Evolutionary conservation across 2,329 filamentous ascomycete genomes (phyloP).

Genomic region (Leptographium galeiforme): DNA sequence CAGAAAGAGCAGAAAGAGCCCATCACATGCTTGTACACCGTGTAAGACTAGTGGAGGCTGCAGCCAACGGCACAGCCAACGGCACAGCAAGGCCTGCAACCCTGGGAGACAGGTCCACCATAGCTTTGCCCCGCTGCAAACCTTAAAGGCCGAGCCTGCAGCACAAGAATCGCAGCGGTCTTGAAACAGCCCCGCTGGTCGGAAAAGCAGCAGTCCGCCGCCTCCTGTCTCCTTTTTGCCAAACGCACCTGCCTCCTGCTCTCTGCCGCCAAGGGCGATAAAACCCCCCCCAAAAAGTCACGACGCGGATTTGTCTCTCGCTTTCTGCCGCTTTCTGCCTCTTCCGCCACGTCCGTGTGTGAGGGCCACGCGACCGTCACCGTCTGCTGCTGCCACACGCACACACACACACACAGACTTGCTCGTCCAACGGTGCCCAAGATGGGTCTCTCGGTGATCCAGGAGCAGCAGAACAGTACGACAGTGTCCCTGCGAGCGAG

Average conservation of each 20-base stretch:
- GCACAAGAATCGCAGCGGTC: not conserved
- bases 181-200: slow-evolving; percentile 9
- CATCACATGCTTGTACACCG: not conserved
- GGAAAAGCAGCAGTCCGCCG: not conserved
- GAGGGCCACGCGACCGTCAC: not conserved
- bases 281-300: not conserved
- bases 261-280: not conserved
- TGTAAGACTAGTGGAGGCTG: not conserved
- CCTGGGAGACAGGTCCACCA: slow-evolving; percentile 1
- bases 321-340: not conserved
- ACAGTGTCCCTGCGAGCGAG: slow-evolving; percentile 1
- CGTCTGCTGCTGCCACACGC: not conserved
- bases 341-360: not conserved
- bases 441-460: slow-evolving; percentile 77
- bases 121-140: slow-evolving; percentile 2
- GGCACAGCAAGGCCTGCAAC: not conserved
- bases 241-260: not conserved
- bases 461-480: slow-evolving; percentile 68
- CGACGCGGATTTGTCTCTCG: not conserved
- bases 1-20: no score
- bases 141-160: not conserved
- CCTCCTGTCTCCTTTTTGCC: not conserved
- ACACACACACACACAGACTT: not conserved
- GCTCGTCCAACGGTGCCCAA: slow-evolving; percentile 20
- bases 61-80: no score